Conservation (phyloP, 169 alveolate species). For the Plasmodium inui region DNA sequence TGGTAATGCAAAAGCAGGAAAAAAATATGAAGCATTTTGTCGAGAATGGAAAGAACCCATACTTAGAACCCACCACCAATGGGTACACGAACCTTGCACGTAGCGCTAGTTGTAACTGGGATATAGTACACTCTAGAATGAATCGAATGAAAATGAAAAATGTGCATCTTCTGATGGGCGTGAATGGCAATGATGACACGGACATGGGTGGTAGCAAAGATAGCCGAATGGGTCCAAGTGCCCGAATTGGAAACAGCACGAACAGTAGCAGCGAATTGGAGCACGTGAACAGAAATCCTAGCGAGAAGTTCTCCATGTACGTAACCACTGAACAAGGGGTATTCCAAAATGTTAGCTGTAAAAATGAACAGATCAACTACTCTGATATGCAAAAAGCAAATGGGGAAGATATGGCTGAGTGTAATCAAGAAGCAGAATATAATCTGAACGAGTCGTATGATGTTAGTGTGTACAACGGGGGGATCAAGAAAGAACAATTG, state of each 20-base stretch:
- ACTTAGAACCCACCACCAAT: background rate
- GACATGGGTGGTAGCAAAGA: background rate
- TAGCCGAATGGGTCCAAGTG: background rate
- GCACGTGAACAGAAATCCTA: background rate
- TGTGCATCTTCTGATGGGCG: background rate
- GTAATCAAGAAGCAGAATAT: background rate
- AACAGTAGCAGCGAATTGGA: background rate
- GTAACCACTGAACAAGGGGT: background rate
- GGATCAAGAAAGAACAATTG: background rate
- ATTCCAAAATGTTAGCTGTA: background rate
- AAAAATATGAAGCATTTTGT: background rate
- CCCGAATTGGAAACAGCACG: background rate
- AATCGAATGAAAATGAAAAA: background rate
- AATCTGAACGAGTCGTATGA: conserved; percentile 5
- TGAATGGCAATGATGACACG: background rate
- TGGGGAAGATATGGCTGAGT: background rate
- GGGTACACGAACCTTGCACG: background rate
- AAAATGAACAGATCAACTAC: background rate
- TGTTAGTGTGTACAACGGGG: background rate
- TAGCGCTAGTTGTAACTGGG: background rate
- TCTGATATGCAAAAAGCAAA: background rate
- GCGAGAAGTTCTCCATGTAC: background rate
- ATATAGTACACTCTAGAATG: background rate
- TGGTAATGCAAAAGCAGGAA: background rate
- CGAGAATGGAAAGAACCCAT: conserved; percentile 1